Percentiles rank a stretch among this genome's conserved stretches.
Conservation (phyloP, 768 basidiomycete genomes). For the Mycena epipterygia region DNA sequence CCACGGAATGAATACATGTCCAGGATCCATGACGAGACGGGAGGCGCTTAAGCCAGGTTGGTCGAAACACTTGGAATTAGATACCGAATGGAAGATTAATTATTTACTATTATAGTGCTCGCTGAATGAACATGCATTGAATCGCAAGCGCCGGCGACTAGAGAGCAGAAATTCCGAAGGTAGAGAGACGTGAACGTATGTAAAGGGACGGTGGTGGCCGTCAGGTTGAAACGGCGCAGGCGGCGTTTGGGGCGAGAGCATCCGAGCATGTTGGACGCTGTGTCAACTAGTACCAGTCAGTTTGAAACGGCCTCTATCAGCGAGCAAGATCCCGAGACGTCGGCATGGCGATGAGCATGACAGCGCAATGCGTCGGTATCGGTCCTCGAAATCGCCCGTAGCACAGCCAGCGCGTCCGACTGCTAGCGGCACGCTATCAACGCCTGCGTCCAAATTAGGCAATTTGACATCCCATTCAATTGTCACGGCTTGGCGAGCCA, state of each 20-base stretch:
- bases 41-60: no score
- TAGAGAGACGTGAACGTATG: constrained; percentile 1
- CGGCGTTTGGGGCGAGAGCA: no score
- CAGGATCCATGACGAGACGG: no score
- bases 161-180: neutral
- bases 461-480: neutral
- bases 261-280: no score
- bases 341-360: constrained; percentile 18
- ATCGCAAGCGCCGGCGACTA: neutral
- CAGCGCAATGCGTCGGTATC: constrained; percentile 11
- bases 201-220: neutral
- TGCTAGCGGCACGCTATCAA: constrained; percentile 17
- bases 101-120: no score
- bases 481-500: constrained; percentile 18
- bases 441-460: constrained; percentile 9
- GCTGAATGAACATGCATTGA: neutral
- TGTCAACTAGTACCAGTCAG: no score
- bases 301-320: neutral
- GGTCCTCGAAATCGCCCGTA: constrained; percentile 11
- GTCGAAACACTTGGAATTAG: no score
- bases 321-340: neutral
- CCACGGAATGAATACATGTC: no score
- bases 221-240: constrained; percentile 13
- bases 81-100: neutral
- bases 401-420: constrained; percentile 4